phyloP scores from a whole-genome alignment of 768 basidiomycete species.

The Tulasnella sp. region DNA sequence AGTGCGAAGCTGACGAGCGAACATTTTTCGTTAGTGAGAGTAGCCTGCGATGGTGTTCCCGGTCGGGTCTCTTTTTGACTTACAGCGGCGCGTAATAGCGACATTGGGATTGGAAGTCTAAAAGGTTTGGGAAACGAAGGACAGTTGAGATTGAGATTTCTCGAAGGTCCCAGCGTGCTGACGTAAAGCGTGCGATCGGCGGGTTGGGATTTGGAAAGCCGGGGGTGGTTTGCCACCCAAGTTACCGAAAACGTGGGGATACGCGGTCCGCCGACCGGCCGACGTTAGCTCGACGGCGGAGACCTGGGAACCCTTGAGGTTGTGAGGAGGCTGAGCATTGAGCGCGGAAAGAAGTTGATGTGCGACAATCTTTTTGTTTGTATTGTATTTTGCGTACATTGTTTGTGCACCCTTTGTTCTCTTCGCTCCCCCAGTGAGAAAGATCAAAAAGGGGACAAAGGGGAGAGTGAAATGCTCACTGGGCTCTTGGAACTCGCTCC shows the following conservation, averaged over 20 bases:
- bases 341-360: neutral
- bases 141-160: neutral
- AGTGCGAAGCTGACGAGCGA: neutral
- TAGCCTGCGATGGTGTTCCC: neutral
- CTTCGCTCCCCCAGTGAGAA: neutral
- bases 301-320: neutral
- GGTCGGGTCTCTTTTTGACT: neutral
- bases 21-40: neutral
- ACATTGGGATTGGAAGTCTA: neutral
- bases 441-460: neutral
- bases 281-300: neutral
- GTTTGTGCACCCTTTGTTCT: neutral
- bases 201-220: neutral
- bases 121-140: neutral
- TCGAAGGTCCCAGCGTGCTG: neutral
- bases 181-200: neutral
- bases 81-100: neutral
- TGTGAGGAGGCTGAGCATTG: neutral
- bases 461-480: neutral
- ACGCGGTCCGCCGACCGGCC: neutral
- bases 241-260: neutral
- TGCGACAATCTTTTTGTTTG: neutral
- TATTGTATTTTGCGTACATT: neutral
- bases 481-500: neutral
- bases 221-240: neutral